Conservation (phyloP, 2,329 filamentous ascomycete genomes). For the Penicillium psychrosexuale region DNA sequence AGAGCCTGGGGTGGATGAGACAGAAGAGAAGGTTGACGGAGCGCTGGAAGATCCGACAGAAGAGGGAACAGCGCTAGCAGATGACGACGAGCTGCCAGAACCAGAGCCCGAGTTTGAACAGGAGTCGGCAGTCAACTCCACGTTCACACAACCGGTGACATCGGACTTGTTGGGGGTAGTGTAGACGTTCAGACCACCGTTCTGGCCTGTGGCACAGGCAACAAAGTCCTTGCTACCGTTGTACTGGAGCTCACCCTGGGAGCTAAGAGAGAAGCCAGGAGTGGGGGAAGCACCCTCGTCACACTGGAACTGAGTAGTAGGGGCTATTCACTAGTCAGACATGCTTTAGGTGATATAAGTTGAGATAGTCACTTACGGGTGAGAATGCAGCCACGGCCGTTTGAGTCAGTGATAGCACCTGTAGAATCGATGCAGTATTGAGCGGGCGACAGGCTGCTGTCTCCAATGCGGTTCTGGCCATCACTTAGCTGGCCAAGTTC, state of each 20-base stretch:
- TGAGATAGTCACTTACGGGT: constrained; percentile 48
- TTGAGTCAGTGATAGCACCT: constrained; percentile 54
- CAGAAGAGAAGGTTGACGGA: no score
- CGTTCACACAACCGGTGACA: constrained; percentile 34
- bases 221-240: constrained; percentile 55
- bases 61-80: no score
- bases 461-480: constrained; percentile 61
- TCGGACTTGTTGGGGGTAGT: constrained; percentile 30
- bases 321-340: constrained; percentile 35
- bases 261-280: constrained; percentile 56
- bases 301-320: constrained; percentile 61
- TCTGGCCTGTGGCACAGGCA: constrained; percentile 55
- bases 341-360: constrained; percentile 5
- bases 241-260: constrained; percentile 53
- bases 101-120: constrained; percentile 24
- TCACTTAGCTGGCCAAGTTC: constrained; percentile 58
- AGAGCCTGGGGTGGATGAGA: no score
- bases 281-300: constrained; percentile 53
- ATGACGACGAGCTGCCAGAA: no score
- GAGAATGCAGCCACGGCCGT: constrained; percentile 61
- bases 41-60: no score
- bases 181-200: constrained; percentile 43
- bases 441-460: constrained; percentile 43
- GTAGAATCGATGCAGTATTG: constrained; percentile 56
- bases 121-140: constrained; percentile 36